These are phyloP conservation scores for Neopestalotiopsis sp. DNA, from an alignment of 2,329 filamentous ascomycete genomes.

Conservation along the genomic window DNA sequence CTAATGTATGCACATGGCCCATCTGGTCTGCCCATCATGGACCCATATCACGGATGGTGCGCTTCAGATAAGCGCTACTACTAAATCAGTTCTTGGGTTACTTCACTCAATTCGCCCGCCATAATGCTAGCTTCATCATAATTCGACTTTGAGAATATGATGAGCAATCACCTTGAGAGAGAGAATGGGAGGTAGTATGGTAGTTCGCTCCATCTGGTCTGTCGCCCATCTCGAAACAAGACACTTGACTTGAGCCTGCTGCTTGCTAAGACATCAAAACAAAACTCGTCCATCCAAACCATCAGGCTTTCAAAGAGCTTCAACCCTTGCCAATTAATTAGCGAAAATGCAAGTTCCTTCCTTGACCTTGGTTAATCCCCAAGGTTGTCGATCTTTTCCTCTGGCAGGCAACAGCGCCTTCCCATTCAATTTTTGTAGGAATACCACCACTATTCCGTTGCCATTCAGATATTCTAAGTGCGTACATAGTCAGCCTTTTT, in stretches of 20 bases:
- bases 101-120: not conserved
- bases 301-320: not conserved
- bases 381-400: conserved; percentile 8
- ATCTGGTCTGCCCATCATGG: not conserved
- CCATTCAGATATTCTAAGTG: not conserved
- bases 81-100: not conserved
- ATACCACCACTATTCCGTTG: not conserved
- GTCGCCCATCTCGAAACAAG: not conserved
- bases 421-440: not conserved
- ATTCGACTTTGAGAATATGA: not conserved
- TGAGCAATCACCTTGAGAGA: not conserved
- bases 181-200: too few relatives aligned
- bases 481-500: not conserved
- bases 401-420: not conserved
- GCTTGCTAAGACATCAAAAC: not conserved
- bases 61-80: not conserved
- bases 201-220: too few relatives aligned
- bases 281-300: not conserved
- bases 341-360: conserved; percentile 13
- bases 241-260: not conserved
- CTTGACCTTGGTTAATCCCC: not conserved
- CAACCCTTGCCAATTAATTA: conserved; percentile 3
- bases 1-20: not conserved
- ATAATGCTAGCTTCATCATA: not conserved
- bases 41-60: not conserved